Conservation (phyloP, 257 asterid species). For the Mitragyna speciosa region DNA sequence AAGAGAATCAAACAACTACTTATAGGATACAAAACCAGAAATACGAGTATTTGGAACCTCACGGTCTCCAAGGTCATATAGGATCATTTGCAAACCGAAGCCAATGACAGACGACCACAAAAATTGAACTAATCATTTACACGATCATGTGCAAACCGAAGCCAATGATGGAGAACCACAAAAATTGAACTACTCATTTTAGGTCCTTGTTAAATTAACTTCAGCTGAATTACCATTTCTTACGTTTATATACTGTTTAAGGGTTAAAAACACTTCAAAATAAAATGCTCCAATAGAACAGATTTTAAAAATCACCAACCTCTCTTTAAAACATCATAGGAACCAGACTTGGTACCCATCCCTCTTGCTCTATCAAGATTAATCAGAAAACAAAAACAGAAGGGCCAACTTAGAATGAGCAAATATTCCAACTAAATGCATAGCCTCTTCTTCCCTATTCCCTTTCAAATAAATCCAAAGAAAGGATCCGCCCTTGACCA, state of each 20-base stretch:
- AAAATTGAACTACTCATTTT: background rate
- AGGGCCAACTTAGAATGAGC: background rate
- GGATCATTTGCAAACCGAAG: background rate
- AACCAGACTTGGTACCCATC: background rate
- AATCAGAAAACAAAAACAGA: background rate
- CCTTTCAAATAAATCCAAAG: background rate
- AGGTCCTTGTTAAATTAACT: background rate
- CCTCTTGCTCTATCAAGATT: background rate
- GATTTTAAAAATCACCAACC: background rate
- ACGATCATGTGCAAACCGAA: background rate
- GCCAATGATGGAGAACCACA: background rate
- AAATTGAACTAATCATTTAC: too few species aligned
- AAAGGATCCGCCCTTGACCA: background rate
- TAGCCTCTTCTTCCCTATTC: background rate
- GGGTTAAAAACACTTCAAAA: background rate
- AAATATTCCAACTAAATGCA: too few species aligned
- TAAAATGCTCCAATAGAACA: background rate
- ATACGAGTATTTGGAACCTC: background rate
- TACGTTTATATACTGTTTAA: background rate
- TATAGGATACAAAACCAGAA: background rate
- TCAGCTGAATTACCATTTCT: background rate
- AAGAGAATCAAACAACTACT: background rate
- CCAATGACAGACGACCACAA: too few species aligned
- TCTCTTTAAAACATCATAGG: background rate
- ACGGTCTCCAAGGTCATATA: background rate